Conservation (phyloP, 441 rosid genomes). For the Hura crepitans region DNA sequence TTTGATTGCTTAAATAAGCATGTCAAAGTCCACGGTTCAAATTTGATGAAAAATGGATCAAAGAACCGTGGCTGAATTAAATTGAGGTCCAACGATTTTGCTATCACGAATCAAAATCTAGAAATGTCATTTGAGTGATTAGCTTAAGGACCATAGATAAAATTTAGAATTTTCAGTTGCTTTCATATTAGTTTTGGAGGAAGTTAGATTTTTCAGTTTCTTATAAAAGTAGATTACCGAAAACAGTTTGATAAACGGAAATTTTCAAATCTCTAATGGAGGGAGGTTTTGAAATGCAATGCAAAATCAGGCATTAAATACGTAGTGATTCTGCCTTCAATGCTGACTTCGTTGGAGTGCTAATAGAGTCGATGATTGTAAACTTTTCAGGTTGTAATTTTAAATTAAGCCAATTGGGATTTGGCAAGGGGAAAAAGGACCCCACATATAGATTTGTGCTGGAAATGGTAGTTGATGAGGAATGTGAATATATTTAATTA, state of each 20-base stretch:
- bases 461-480: slow-evolving; percentile 29
- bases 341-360: neutral
- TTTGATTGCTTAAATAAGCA: too few species aligned
- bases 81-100: too few species aligned
- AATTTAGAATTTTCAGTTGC: too few species aligned
- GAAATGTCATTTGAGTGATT: too few species aligned
- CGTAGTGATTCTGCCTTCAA: neutral
- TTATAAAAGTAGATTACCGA: too few species aligned
- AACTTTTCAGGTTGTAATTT: neutral
- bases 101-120: too few species aligned
- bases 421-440: neutral
- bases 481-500: slow-evolving; percentile 35
- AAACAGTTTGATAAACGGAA: neutral
- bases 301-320: neutral
- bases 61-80: too few species aligned
- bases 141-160: too few species aligned
- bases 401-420: neutral
- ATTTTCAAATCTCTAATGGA: neutral
- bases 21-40: too few species aligned
- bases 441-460: slow-evolving; percentile 6
- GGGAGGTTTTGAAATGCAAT: too few species aligned
- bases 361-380: neutral
- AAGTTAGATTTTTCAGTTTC: neutral
- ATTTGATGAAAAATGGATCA: too few species aligned
- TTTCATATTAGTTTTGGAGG: neutral